Conservation (phyloP, 2,329 filamentous ascomycete species). For the Colletotrichum gigasporum region DNA sequence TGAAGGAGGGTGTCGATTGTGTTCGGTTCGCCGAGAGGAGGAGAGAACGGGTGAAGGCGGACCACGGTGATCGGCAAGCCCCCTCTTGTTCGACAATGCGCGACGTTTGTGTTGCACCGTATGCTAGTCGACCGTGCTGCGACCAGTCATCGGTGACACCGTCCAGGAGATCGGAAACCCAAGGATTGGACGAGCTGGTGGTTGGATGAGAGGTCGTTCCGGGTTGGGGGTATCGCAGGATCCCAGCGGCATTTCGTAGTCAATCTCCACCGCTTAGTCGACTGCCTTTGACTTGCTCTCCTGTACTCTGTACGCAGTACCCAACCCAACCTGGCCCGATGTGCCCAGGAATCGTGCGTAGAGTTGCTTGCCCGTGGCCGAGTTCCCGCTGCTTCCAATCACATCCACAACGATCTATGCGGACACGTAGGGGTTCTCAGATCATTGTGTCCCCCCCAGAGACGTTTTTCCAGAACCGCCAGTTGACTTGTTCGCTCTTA, state of each 20-base stretch:
- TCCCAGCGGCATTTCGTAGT: constrained; percentile 3
- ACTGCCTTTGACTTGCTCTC: neutral
- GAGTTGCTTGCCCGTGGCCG: neutral
- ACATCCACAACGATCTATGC: neutral
- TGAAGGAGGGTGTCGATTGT: neutral
- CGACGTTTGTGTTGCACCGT: constrained; percentile 41
- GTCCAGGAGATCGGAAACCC: constrained; percentile 24
- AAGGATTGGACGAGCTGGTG: constrained; percentile 4
- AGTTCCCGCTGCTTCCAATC: too few relatives aligned
- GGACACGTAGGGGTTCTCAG: neutral
- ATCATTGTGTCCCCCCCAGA: neutral
- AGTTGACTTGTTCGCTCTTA: neutral
- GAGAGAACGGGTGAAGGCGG: neutral
- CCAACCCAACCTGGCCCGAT: neutral
- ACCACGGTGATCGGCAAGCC: neutral
- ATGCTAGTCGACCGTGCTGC: constrained; percentile 31
- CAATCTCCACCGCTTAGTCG: neutral
- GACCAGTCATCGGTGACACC: constrained; percentile 25
- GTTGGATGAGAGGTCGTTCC: neutral
- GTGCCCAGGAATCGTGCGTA: neutral
- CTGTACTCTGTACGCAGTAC: neutral
- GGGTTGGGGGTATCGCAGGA: neutral
- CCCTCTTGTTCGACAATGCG: constrained; percentile 34
- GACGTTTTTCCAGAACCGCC: neutral
- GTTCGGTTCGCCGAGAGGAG: neutral